Evolutionary conservation across 2,329 filamentous ascomycete genomes (phyloP), one percentile per base, ranked within the genome.

Genomic region (Aspergillus arachidicola): DNA sequence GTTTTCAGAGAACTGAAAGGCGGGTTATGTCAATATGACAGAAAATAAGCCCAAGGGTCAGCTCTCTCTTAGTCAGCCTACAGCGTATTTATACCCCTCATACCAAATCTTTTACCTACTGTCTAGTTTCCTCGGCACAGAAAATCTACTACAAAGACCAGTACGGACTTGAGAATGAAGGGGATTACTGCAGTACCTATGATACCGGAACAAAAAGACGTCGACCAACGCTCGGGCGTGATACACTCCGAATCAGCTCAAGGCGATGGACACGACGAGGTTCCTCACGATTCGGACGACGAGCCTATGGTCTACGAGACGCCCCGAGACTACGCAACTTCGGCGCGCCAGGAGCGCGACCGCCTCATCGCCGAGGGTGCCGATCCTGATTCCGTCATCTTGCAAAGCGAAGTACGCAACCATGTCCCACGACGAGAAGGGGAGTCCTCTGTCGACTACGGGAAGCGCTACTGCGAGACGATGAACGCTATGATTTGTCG

Each of bases 151-250:
- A 36, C 34, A 14, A 16, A 16, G 14, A 36, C 14, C 1, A 36
- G 5, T 7, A 6, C 6, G 1, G 1, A n/a, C 16, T n/a, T n/a
- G 38, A 41, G 4, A 41, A n/a, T n/a, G 19, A 41, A n/a, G 16
- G 16, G 19, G 16, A n/a, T 41, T 10, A 3, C 19, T 6, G 19
- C 16, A 19, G 4, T 7, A 10, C 19, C 38, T 41, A 41, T 19
- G 6, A 41, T 41, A 2, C 7, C 38, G 6, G 38, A 19, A 41
- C 7, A 41, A 19, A 3, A 41, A 10, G 38, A 41, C 4, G 0
- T n/a, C 6, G 16, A 41, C 16, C 16, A 41, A 1, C 19, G 2
- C 16, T n/a, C 38, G 0, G 38, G 2, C 0, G 0, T 0, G 6
- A 41, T 4, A 7, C 7, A 41, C 16, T 19, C 38, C 3, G 38